Base-by-base conservation (phyloP, 2,329 filamentous ascomycete genomes). In the Leptographium galeiforme region DNA sequence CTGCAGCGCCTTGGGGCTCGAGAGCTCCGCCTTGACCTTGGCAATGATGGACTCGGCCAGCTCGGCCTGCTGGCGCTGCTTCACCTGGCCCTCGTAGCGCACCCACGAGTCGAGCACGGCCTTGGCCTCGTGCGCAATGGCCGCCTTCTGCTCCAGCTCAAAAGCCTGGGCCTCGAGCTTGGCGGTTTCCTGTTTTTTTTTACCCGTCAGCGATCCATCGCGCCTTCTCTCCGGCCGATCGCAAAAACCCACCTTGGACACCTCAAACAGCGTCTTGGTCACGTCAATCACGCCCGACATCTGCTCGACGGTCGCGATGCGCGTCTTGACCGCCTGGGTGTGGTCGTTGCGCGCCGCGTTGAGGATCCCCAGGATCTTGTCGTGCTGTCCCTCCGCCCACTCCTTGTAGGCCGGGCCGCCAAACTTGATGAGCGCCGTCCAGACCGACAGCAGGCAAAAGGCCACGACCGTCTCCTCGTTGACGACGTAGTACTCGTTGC, bases 401-500 rank as follows among this genome's bases (percentile, higher is more conserved):
- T 91, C 82, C 68, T 77, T 82, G 81, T 97, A 97, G 71, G 84
- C 77, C 57, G 93, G 93, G 53, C 91, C 93, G 66, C 87, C 89
- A 70, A 89, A 96, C 74, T 94, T 93, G 76, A 88, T 91, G 64
- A 95, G 79, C 58, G 84, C 89, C 67, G 78, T 85, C 85, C 95
- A 98, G 68, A 97, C 87, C 69, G 85, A 89, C 68, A 97, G 77
- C 65, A 98, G 79, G 71, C 87, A 93, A 75, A 98, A 81, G 61
- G 88, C 87, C 67, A 95, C 87, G 68, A 98, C 87, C 59, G 90
- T 87, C 79, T 98, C 93, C 80, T 98, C 93, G 77, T 98, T 98
- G 74, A 98, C 80, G 70, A 98, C 89, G 75, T 96, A 97, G 78
- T 97, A 89, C 82, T 98, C 93, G 76, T 95, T 98, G 84, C 87